Percentiles rank a stretch among this genome's conserved stretches.
phyloP scores from a whole-genome alignment of 2,329 filamentous ascomycete species.

The Hypoxylon sp. region DNA sequence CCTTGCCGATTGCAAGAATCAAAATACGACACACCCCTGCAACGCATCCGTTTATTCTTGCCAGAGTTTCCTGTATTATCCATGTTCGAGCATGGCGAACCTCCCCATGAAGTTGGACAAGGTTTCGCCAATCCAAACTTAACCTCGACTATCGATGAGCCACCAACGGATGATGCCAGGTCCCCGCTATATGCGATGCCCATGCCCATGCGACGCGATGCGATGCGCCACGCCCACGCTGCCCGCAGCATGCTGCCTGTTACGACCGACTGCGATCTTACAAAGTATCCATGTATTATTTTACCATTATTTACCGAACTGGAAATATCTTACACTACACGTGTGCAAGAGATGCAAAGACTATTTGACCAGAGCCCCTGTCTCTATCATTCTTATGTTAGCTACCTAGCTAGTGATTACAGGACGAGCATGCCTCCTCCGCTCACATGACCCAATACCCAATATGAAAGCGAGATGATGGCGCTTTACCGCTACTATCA shows the following conservation, averaged over 20 bases:
- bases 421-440: background rate
- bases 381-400: background rate
- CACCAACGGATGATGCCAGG: conserved; percentile 5
- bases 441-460: conserved; percentile 1
- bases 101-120: conserved; percentile 24
- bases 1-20: conserved; percentile 26
- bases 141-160: conserved; percentile 19
- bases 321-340: background rate
- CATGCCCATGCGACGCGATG: no score
- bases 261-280: background rate
- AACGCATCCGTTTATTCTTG: conserved; percentile 43
- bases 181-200: conserved; percentile 10
- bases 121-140: conserved; percentile 22
- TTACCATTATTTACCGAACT: background rate
- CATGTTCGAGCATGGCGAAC: conserved; percentile 8
- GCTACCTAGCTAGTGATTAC: background rate
- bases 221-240: background rate
- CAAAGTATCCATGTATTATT: background rate
- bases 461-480: conserved; percentile 11
- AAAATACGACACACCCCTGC: conserved; percentile 39
- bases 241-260: background rate
- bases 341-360: conserved; percentile 4
- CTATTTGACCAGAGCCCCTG: conserved; percentile 5
- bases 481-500: conserved; percentile 15
- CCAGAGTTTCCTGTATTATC: conserved; percentile 13